phyloP scores from a whole-genome alignment of 441 rosid species.

The Euphorbia neoarborescens region DNA sequence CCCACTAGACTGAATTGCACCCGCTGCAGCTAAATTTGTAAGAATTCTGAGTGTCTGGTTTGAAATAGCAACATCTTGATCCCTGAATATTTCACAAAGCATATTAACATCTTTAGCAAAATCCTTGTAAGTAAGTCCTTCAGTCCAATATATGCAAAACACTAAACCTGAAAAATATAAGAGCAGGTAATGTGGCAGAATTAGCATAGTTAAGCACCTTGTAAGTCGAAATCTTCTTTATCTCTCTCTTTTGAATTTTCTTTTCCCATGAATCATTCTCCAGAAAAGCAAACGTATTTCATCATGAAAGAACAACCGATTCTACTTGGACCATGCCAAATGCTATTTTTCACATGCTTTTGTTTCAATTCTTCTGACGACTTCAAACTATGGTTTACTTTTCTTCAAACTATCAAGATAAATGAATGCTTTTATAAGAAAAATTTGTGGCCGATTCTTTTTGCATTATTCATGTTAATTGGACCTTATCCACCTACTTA shows the following conservation, averaged over 20 bases:
- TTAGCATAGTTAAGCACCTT: not conserved
- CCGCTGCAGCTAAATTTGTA: slow-evolving; percentile 76
- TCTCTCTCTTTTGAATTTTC: too few relatives aligned
- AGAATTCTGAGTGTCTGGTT: slow-evolving; percentile 76
- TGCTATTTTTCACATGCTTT: not conserved
- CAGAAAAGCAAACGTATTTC: not conserved
- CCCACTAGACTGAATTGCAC: slow-evolving; percentile 48
- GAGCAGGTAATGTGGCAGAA: not conserved
- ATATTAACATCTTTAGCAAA: not conserved
- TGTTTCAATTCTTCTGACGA: not conserved
- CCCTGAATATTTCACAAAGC: slow-evolving; percentile 44
- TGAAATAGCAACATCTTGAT: slow-evolving; percentile 50
- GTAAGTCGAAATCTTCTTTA: not conserved
- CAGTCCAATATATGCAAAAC: not conserved
- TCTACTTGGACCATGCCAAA: not conserved
- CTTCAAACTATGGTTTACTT: not conserved
- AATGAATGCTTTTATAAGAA: not conserved
- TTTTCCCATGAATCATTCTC: not conserved
- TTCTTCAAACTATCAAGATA: not conserved
- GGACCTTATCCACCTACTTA: too few relatives aligned
- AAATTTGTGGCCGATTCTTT: not conserved
- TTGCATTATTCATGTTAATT: too few relatives aligned
- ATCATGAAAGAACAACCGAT: not conserved
- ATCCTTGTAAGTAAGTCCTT: not conserved
- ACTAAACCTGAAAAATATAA: not conserved